phyloP scores from a whole-genome alignment of 805 yeast genomes.

The Suhomyces kilbournensis region DNA sequence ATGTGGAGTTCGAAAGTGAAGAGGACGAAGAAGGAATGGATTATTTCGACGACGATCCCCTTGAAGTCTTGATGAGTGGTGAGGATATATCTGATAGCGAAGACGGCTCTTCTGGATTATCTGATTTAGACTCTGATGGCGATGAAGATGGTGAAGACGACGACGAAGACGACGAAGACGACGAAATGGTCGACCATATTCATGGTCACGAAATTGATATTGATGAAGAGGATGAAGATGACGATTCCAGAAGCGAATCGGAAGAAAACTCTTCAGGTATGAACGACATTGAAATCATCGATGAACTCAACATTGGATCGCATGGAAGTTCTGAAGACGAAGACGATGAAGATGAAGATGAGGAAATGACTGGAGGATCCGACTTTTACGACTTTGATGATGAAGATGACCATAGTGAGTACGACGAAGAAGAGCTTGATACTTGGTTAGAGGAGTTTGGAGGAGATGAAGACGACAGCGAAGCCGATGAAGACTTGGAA shows the following conservation, averaged over 20 bases:
- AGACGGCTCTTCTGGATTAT: constrained; percentile 20
- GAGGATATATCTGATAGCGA: constrained; percentile 28
- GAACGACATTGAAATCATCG: constrained; percentile 36
- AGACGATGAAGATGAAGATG: constrained; percentile 14
- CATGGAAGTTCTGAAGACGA: constrained; percentile 30
- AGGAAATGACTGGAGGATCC: constrained; percentile 3
- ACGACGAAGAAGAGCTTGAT: constrained; percentile 37
- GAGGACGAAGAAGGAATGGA: constrained; percentile 53
- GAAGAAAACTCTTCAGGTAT: constrained; percentile 2
- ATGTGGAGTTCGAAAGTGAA: constrained; percentile 68
- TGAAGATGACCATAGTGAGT: constrained; percentile 28
- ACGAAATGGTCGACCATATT: constrained; percentile 9
- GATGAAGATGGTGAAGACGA: constrained; percentile 14
- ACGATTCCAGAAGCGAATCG: neutral
- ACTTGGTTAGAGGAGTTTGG: constrained; percentile 42
- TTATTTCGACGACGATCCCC: constrained; percentile 29
- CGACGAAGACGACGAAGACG: neutral
- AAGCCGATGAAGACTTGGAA: constrained; percentile 16
- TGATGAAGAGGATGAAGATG: constrained; percentile 39
- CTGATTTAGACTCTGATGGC: constrained; percentile 25
- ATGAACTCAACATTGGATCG: constrained; percentile 28
- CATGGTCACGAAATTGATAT: constrained; percentile 13
- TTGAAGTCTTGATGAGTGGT: constrained; percentile 40
- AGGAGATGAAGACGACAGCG: constrained; percentile 20
- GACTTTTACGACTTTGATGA: constrained; percentile 16